Base-by-base conservation (phyloP, 106 monocot genomes). In the Vanilla planifolia region DNA sequence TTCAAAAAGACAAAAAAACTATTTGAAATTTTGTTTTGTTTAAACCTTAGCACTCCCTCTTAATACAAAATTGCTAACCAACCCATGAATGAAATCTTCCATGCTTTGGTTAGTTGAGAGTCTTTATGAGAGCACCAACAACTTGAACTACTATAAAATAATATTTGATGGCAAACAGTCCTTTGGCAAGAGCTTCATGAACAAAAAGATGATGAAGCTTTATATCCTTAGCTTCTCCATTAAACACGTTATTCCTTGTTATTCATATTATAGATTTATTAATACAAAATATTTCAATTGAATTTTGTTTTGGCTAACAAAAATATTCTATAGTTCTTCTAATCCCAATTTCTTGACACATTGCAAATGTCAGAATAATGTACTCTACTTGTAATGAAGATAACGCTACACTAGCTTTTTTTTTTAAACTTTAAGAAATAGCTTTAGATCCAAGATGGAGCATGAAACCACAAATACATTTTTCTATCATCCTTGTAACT, bases 321-420 rank as follows among this genome's bases (percentile, higher is more conserved):
- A 74, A 11, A n/a, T n/a, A n/a, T n/a, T n/a, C n/a, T n/a, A n/a
- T n/a, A n/a, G n/a, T 25, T 74, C 67, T 23, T 52, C 68, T 55
- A 24, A 76, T 40, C 64, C 64, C 64, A 20, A 76, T 59, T 59
- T 48, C 51, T 65, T 76, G 69, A 52, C 58, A 59, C 16, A 30
- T 15, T 5, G 61, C 5, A 3, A 43, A 23, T 33, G 63, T 24
- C 0, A 40, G 58, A 3, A 40, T 37, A 30, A 64, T 43, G n/a
- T 76, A 70, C n/a, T 76, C 59, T 15, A 33, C 70, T 52, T 70
- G 33, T 0, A 50, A 64, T 13, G 69, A 69, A 17, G 64, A 76
- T 40, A 76, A 40, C 16, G 55, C 7, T 1, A 27, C 33, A 6
- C 5, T 60, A 4, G 7, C 40, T 76, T 76, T 56, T 11, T 70